These are phyloP conservation scores for Penicillium sclerotigenum DNA, from an alignment of 2,329 filamentous ascomycete genomes.

Conservation along the genomic window DNA sequence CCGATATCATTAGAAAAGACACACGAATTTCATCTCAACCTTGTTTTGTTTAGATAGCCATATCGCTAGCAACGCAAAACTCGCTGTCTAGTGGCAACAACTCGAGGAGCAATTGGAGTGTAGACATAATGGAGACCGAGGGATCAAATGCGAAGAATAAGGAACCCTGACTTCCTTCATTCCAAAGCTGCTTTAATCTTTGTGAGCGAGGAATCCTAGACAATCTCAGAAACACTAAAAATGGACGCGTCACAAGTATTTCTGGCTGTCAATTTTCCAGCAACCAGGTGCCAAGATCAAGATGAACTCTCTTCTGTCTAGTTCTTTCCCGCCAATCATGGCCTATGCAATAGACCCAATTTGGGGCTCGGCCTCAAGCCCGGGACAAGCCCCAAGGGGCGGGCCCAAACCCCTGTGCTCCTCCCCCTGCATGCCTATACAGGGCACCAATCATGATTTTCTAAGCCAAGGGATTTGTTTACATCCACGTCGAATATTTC, in stretches of 20 bases:
- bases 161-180: conserved; percentile 11
- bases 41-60: too few relatives aligned
- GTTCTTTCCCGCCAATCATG: neutral
- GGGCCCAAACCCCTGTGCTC: neutral
- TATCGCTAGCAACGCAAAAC: neutral
- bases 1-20: too few relatives aligned
- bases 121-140: neutral
- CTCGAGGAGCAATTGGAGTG: neutral
- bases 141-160: conserved; percentile 2
- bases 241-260: neutral
- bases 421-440: neutral
- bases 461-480: neutral
- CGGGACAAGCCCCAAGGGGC: neutral
- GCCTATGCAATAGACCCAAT: neutral
- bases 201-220: conserved; percentile 13
- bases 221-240: conserved; percentile 5
- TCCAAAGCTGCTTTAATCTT: conserved; percentile 15
- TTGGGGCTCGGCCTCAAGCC: neutral
- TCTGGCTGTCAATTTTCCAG: neutral
- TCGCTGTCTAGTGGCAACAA: neutral
- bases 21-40: too few relatives aligned
- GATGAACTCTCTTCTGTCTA: neutral
- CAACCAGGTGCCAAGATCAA: neutral
- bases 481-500: neutral
- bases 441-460: neutral